Percentiles rank a stretch among this genome's conserved stretches.
These are phyloP conservation scores for Aspergillus fischeri DNA, from an alignment of 2,329 filamentous ascomycete genomes.

Conservation along the genomic window DNA sequence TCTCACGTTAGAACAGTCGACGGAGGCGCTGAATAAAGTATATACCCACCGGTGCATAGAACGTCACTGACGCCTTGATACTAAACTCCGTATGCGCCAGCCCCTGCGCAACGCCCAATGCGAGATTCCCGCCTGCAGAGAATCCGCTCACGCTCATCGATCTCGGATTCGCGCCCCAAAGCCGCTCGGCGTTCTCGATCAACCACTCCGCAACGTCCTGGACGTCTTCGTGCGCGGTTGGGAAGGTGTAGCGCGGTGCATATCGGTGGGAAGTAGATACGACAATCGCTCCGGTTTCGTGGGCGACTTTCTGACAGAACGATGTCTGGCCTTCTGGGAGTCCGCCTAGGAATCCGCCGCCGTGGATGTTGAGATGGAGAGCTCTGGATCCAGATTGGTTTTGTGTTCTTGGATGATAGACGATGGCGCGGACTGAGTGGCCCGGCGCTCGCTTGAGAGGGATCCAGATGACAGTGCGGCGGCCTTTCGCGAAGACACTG, in stretches of 20 bases:
- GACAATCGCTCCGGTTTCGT: conserved; percentile 40
- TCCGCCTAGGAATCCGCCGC: conserved; percentile 11
- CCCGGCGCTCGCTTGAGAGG: conserved; percentile 6
- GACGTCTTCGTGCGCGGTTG: conserved; percentile 41
- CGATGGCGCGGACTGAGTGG: conserved; percentile 5
- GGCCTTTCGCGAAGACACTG: conserved; percentile 9
- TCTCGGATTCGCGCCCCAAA: conserved; percentile 15
- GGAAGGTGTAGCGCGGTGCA: conserved; percentile 40
- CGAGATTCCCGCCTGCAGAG: conserved; percentile 45
- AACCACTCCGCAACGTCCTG: conserved; percentile 44
- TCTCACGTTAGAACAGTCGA: neutral
- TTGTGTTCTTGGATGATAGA: conserved; percentile 1
- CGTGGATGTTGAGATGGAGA: conserved; percentile 13
- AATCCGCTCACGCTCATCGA: conserved; percentile 44
- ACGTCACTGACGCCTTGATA: conserved; percentile 39
- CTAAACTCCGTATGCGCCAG: conserved; percentile 18
- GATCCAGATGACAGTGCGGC: neutral
- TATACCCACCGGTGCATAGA: conserved; percentile 32
- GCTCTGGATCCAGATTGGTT: neutral
- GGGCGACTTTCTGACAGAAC: conserved; percentile 26
- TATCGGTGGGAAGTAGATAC: conserved; percentile 40
- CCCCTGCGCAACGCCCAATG: conserved; percentile 29
- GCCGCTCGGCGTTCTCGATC: conserved; percentile 36
- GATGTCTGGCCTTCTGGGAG: conserved; percentile 11
- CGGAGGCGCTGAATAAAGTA: neutral